phyloP scores from a whole-genome alignment of 1,284 basidiomycete species.

The Termitomyces sp. region DNA sequence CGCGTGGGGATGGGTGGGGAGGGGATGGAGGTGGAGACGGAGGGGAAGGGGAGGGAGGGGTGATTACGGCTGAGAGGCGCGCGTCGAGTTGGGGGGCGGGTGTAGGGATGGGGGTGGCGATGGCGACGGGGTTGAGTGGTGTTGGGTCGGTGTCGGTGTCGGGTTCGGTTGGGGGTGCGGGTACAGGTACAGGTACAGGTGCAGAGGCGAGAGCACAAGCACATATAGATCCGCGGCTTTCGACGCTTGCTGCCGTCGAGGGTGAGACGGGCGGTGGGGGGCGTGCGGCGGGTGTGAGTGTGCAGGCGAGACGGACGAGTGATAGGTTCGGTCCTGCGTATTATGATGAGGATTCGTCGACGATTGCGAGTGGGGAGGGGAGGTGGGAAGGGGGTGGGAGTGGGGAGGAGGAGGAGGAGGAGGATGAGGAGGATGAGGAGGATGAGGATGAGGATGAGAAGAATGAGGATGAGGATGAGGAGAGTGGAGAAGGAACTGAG shows the following conservation, averaged over 20 bases:
- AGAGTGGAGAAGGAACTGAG: no score
- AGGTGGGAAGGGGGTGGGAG: conserved; percentile 13
- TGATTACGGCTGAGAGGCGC: conserved; percentile 40
- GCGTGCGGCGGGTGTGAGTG: background rate
- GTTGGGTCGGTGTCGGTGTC: no score
- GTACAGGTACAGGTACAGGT: no score
- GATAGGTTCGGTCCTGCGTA: conserved; percentile 18
- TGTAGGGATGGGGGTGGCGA: no score
- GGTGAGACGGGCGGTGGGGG: background rate
- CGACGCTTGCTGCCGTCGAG: background rate
- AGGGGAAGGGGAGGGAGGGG: conserved; percentile 17
- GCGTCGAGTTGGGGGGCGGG: conserved; percentile 54
- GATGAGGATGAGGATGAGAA: background rate
- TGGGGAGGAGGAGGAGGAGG: background rate
- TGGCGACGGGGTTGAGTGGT: conserved; percentile 43
- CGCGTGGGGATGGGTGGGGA: background rate
- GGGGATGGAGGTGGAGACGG: background rate
- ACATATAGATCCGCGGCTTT: conserved; percentile 19
- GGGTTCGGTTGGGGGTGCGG: no score
- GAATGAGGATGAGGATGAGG: conserved; percentile 1
- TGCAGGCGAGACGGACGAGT: background rate
- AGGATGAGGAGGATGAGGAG: background rate
- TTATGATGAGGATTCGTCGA: conserved; percentile 24
- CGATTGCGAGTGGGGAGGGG: conserved; percentile 21
- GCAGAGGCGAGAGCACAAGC: no score